Percentiles rank a stretch among this genome's conserved stretches.
phyloP scores from a whole-genome alignment of 2,329 filamentous ascomycete species.

The Sclerotinia nivalis region DNA sequence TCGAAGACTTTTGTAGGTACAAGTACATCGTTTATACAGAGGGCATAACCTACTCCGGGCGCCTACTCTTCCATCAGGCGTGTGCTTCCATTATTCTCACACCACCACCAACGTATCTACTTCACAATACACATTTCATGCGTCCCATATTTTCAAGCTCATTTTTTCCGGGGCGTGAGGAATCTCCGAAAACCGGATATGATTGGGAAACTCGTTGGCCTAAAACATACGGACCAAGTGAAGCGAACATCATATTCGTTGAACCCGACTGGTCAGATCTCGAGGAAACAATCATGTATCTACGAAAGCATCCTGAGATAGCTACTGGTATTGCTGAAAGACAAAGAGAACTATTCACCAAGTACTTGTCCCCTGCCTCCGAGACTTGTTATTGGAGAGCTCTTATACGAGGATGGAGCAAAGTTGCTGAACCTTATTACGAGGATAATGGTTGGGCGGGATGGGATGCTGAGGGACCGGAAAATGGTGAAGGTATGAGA shows the following conservation, averaged over 20 bases:
- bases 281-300: slow-evolving; percentile 48
- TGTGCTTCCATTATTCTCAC: slow-evolving; percentile 51
- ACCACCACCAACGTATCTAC: slow-evolving; percentile 51
- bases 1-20: slow-evolving; percentile 54
- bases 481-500: slow-evolving; percentile 41
- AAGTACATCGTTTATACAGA: slow-evolving; percentile 56
- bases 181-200: neutral
- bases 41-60: slow-evolving; percentile 55
- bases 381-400: slow-evolving; percentile 57
- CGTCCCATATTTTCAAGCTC: slow-evolving; percentile 47
- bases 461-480: slow-evolving; percentile 34
- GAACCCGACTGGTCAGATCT: slow-evolving; percentile 54
- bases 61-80: slow-evolving; percentile 54
- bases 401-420: slow-evolving; percentile 50
- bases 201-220: slow-evolving; percentile 45
- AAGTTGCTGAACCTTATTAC: slow-evolving; percentile 44
- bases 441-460: slow-evolving; percentile 41
- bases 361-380: slow-evolving; percentile 52
- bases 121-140: slow-evolving; percentile 52
- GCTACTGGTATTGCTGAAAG: slow-evolving; percentile 51
- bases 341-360: slow-evolving; percentile 49
- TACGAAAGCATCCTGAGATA: slow-evolving; percentile 47
- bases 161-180: slow-evolving; percentile 29
- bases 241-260: slow-evolving; percentile 54
- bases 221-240: slow-evolving; percentile 38